Evolutionary conservation across 1,284 basidiomycete genomes (phyloP), one percentile per base, ranked within the genome.

Genomic region (Polyporus tsugae): DNA sequence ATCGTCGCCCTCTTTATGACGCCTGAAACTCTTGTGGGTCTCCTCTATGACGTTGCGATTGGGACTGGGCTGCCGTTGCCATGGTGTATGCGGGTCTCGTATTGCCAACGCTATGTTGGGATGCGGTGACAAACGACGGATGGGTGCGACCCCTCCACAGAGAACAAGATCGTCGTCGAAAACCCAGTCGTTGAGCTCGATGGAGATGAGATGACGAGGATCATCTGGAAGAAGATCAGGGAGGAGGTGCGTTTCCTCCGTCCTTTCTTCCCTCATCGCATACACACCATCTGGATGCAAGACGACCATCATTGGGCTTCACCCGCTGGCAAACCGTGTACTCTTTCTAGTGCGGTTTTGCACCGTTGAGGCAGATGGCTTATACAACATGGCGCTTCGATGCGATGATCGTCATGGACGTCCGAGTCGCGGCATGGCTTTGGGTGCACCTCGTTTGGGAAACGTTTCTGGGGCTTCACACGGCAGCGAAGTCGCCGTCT

Each of bases 171-270:
- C 80, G 89, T 87, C 58, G 96, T 98, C 70, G 84, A 89, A 77
- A 96, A 97, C 79, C 96, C 97, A 25, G 90, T 99, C 70, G 97
- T 99, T 69, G 97, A 99, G 86, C 90, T 99, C 66, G 96, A 98
- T 80, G 96, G 96, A 63, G 96, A 98, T 82, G 96, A 98, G 83
- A 97, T 97, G 96, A 98, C 96, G 52, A 87, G 96, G 75, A 96
- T 98, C 76, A 98, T 98, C 81, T 98, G 97, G 97, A 95, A 98
- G 88, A 98, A 97, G 88, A 98, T 99, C 80, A 89, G 95, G 67
- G 93, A 98, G 77, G 95, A 98, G 88, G 94, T 95, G 70, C 25
- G n/a, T n/a, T n/a, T n/a, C n/a, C n/a, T n/a, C n/a, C n/a, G n/a
- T n/a, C n/a, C n/a, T n/a, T n/a, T n/a, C n/a, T n/a, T n/a, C n/a